Evolutionary conservation across 768 basidiomycete genomes (phyloP).

Genomic region (Myochromella boudieri): DNA sequence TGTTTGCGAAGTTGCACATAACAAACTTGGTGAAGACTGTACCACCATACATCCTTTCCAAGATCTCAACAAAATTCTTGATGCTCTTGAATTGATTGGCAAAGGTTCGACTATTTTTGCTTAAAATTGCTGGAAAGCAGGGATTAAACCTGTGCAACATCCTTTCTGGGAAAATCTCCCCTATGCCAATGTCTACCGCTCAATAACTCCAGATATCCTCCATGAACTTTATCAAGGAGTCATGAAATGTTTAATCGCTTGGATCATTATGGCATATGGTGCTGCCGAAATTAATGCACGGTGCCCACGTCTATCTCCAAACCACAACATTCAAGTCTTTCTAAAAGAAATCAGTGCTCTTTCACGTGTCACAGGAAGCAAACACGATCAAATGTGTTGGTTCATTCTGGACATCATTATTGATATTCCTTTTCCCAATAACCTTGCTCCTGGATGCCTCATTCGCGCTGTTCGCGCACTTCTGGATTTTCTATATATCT

Average conservation of each 20-base stretch:
- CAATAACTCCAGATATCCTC: slow-evolving; percentile 32
- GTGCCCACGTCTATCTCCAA: slow-evolving; percentile 29
- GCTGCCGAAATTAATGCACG: slow-evolving; percentile 36
- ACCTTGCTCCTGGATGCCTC: slow-evolving; percentile 11
- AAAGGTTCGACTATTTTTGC: slow-evolving; percentile 15
- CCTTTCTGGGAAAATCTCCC: slow-evolving; percentile 30
- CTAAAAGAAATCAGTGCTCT: slow-evolving; percentile 33
- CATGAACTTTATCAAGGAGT: slow-evolving; percentile 36
- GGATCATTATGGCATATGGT: slow-evolving; percentile 26
- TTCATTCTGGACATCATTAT: slow-evolving; percentile 30
- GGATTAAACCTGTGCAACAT: slow-evolving; percentile 24
- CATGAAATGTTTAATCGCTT: slow-evolving; percentile 31
- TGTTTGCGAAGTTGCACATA: slow-evolving; percentile 15
- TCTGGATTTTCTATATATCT: slow-evolving; percentile 39
- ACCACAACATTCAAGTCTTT: slow-evolving; percentile 33
- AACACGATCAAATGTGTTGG: slow-evolving; percentile 31
- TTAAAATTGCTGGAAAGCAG: slow-evolving; percentile 14
- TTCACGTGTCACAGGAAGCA: slow-evolving; percentile 29
- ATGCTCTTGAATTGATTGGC: slow-evolving; percentile 25
- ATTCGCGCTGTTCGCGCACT: slow-evolving; percentile 28
- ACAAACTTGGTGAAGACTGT: slow-evolving; percentile 21
- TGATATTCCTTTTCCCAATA: slow-evolving; percentile 17
- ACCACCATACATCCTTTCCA: slow-evolving; percentile 1
- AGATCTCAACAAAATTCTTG: slow-evolving; percentile 17
- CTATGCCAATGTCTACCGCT: slow-evolving; percentile 22